Conservation (phyloP, 2,329 filamentous ascomycete species). For the Sclerotinia nivalis region DNA sequence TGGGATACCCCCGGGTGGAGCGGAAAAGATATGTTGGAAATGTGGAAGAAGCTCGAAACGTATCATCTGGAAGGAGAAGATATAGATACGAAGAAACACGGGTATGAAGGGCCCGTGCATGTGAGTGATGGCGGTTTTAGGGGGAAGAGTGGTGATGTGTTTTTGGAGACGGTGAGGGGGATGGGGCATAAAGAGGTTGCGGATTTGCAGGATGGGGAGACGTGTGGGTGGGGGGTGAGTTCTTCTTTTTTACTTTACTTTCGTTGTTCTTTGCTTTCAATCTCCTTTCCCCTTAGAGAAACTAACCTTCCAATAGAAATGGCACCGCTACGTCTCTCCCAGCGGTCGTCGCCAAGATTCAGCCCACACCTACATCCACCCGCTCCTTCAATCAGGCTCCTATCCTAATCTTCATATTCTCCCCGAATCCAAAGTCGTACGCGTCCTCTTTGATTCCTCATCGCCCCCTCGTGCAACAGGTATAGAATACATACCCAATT, state of each 20-base stretch:
- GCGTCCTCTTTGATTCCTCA: slow-evolving; percentile 54
- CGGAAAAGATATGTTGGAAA: slow-evolving; percentile 53
- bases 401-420: slow-evolving; percentile 62
- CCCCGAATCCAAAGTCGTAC: slow-evolving; percentile 55
- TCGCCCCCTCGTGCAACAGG: slow-evolving; percentile 53
- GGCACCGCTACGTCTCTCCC: slow-evolving; percentile 51
- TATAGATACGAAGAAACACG: slow-evolving; percentile 47
- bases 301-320: slow-evolving; percentile 40
- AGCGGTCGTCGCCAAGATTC: slow-evolving; percentile 60
- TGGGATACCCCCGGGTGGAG: slow-evolving; percentile 56
- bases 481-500: slow-evolving; percentile 57
- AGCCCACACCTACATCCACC: slow-evolving; percentile 56
- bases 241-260: neutral
- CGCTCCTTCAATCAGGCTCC: slow-evolving; percentile 49
- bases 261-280: too few relatives aligned
- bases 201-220: slow-evolving; percentile 54
- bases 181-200: slow-evolving; percentile 54
- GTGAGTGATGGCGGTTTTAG: slow-evolving; percentile 54
- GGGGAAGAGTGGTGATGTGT: slow-evolving; percentile 48
- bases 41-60: slow-evolving; percentile 59
- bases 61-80: slow-evolving; percentile 43
- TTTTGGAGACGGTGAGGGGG: slow-evolving; percentile 50
- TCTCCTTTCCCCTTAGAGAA: neutral
- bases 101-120: slow-evolving; percentile 55
- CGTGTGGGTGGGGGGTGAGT: slow-evolving; percentile 41